A percentile compares a stretch with the other conserved stretches of the same genome.
These are phyloP conservation scores for Microthyrium microscopicum DNA, from an alignment of 2,329 filamentous ascomycete genomes.

Conservation along the genomic window DNA sequence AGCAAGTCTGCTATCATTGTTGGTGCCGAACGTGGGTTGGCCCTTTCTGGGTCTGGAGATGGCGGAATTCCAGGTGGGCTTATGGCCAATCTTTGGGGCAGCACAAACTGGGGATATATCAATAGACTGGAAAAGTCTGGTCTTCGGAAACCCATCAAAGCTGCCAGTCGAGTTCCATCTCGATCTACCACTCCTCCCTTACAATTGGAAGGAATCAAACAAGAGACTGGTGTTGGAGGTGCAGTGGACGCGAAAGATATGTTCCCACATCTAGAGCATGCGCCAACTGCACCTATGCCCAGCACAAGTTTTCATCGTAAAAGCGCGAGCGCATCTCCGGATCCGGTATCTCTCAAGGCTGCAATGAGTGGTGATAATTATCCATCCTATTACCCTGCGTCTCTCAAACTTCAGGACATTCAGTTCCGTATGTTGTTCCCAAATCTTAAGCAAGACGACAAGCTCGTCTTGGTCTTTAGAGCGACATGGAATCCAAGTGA, in stretches of 20 bases:
- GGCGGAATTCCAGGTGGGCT: constrained; percentile 67
- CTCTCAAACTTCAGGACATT: constrained; percentile 71
- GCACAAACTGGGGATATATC: constrained; percentile 59
- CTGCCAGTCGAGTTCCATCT: constrained; percentile 16
- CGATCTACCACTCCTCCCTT: constrained; percentile 17
- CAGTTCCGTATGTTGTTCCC: constrained; percentile 91
- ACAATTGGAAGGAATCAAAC: not conserved
- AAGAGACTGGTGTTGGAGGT: not conserved
- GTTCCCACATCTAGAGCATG: too few species aligned
- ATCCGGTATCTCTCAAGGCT: not conserved
- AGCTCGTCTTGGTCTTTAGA: constrained; percentile 78
- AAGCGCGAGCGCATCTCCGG: constrained; percentile 4
- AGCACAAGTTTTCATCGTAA: constrained; percentile 7
- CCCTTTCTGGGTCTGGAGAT: constrained; percentile 31
- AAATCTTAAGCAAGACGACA: constrained; percentile 57
- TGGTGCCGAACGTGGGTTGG: constrained; percentile 58
- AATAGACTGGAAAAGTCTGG: constrained; percentile 43
- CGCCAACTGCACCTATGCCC: not conserved
- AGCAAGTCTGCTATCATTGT: constrained; percentile 74
- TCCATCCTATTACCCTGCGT: constrained; percentile 61
- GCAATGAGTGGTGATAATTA: constrained; percentile 29
- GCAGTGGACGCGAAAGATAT: not conserved
- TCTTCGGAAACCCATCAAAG: constrained; percentile 14
- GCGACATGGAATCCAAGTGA: constrained; percentile 74
- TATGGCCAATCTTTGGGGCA: constrained; percentile 89